Percentiles rank a stretch among this genome's conserved stretches.
These are phyloP conservation scores for Ceriops decandra DNA, from an alignment of 345 rosid species.

Conservation along the genomic window DNA sequence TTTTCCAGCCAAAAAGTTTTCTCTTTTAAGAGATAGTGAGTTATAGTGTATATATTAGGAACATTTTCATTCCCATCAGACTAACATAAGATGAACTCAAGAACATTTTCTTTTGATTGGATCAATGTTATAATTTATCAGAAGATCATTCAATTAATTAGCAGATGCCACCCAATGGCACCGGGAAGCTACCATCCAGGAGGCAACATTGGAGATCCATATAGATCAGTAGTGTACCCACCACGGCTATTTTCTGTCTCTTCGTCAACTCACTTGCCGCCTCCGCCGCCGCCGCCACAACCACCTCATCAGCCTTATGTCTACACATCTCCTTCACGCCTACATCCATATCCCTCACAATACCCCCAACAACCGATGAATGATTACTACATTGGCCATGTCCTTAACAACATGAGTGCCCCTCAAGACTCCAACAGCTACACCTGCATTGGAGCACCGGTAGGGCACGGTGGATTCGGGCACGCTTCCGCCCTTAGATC, in stretches of 20 bases:
- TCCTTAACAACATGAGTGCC: constrained; percentile 41
- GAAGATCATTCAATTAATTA: neutral
- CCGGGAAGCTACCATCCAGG: constrained; percentile 46
- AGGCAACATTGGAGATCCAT: constrained; percentile 50
- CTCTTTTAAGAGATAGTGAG: too few relatives aligned
- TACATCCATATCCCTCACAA: constrained; percentile 36
- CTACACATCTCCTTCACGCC: constrained; percentile 51
- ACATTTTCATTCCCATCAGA: too few relatives aligned
- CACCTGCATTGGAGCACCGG: constrained; percentile 83
- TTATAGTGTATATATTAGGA: too few relatives aligned
- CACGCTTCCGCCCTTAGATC: constrained; percentile 26
- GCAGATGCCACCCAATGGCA: constrained; percentile 52
- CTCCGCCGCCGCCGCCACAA: constrained; percentile 22
- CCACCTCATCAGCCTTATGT: constrained; percentile 38
- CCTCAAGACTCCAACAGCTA: constrained; percentile 39
- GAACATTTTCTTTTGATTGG: too few relatives aligned
- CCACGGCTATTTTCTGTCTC: constrained; percentile 54
- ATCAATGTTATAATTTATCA: too few relatives aligned
- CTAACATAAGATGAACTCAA: too few relatives aligned
- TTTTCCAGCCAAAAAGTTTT: too few relatives aligned
- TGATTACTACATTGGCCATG: constrained; percentile 65
- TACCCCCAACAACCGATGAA: constrained; percentile 31
- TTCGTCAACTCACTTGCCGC: constrained; percentile 32
- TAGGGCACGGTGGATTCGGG: constrained; percentile 40
- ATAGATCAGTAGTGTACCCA: constrained; percentile 51